phyloP scores from a whole-genome alignment of 345 rosid genomes.

The Turnera subulata region DNA sequence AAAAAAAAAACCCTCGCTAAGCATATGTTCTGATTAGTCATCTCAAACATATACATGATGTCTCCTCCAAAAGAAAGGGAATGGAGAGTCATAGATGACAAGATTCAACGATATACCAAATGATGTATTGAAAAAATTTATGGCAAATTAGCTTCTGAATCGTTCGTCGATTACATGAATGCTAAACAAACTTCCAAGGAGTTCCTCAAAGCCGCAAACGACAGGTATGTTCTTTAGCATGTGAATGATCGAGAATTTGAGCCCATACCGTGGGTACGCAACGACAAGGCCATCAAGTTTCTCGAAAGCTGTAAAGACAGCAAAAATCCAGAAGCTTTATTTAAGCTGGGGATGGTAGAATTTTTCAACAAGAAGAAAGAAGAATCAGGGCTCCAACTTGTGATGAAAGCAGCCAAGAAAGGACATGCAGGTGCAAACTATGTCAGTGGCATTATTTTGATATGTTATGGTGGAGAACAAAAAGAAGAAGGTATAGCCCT shows the following conservation, averaged over 20 bases:
- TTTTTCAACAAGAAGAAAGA: no score
- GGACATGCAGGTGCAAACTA: conserved; percentile 6
- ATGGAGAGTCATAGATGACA: no score
- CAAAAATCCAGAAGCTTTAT: conserved; percentile 5
- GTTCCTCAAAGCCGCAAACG: background rate
- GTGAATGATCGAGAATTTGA: conserved; percentile 1
- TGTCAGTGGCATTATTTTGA: background rate
- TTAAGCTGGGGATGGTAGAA: no score
- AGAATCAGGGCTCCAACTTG: background rate
- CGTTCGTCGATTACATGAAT: background rate
- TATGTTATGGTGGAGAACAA: background rate
- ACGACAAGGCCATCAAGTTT: background rate
- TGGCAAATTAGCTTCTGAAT: conserved; percentile 8
- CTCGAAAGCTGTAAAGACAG: background rate
- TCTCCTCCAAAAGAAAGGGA: no score
- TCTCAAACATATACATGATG: no score
- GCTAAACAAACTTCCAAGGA: conserved; percentile 3
- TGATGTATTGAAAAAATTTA: conserved; percentile 6
- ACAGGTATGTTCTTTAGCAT: conserved; percentile 2
- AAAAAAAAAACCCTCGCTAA: no score
- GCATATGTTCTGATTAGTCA: no score
- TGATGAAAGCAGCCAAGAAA: conserved; percentile 2
- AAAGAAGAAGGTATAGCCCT: background rate
- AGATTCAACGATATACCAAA: no score
- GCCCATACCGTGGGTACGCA: background rate